Evolutionary conservation across 805 yeast genomes (phyloP), one percentile per base, ranked within the genome.

Genomic region (Lipomyces mesembrius): DNA sequence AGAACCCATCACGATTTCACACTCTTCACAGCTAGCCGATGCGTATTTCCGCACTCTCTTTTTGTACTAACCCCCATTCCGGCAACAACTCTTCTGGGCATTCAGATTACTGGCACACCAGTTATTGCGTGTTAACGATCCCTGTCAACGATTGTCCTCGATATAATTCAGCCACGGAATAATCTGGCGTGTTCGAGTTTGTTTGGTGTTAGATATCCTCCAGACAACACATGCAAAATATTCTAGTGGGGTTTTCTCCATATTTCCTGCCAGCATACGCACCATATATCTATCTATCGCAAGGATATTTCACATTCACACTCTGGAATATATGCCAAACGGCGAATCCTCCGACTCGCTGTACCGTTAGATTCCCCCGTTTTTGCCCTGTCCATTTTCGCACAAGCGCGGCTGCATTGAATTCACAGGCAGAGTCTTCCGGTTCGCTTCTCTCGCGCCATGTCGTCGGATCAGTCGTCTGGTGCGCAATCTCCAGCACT

Each of bases 401-500:
- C 22, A 43, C 49, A 17, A 43, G 49, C 20, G 25, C 49, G n/a
- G 49, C 20, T 4, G 20, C 49, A 17, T n/a, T 43, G 49, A 17
- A 43, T 4, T 43, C 49, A 17, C 22, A 8, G 49, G 5, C 22
- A 8, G 49, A 12, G 49, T n/a, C 22, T 43, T 43, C 25, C 1
- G 22, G 6, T 8, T 6, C 49, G 49, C 9, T 43, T 17, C 22
- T 43, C 9, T 43, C 49, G 49, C 49, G 22, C 22, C 9, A 59
- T 59, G 61, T 39, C 61, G 35, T 46, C 55, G 12, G 55, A 52
- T 20, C 49, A 14, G 6, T 59, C 61, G 14, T 46, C 61, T 11
- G 55, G 56, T 20, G 27, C 54, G 7, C 54, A 52, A 17, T 60
- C 63, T 17, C 60, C 60, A 17, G 61, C 59, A 9, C 22, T 39